phyloP scores from a whole-genome alignment of 2,329 filamentous ascomycete genomes.

The Fusarium algeriense region DNA sequence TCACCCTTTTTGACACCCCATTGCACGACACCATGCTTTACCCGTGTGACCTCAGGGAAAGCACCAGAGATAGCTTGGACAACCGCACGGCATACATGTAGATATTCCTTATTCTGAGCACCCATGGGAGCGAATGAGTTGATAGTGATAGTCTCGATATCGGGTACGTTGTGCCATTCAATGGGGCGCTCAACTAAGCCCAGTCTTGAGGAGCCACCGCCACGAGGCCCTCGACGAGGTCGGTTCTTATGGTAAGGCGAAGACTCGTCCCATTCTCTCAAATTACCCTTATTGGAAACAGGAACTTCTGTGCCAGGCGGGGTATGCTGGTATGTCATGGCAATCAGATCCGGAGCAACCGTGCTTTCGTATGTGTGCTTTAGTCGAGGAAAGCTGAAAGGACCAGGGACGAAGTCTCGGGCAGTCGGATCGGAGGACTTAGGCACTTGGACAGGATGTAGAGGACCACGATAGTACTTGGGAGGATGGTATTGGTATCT shows the following conservation, averaged over 20 bases:
- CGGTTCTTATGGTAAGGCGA: conserved; percentile 96
- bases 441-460: conserved; percentile 94
- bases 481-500: conserved; percentile 97
- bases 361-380: conserved; percentile 92
- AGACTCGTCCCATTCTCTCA: conserved; percentile 88
- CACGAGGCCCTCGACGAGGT: conserved; percentile 85
- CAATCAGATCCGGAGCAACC: conserved; percentile 87
- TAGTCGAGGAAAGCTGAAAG: conserved; percentile 88
- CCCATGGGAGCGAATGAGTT: conserved; percentile 80
- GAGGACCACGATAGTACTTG: conserved; percentile 92
- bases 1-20: conserved; percentile 81
- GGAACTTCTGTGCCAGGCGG: conserved; percentile 77
- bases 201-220: conserved; percentile 73
- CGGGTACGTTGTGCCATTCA: conserved; percentile 86
- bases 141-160: conserved; percentile 83
- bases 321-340: conserved; percentile 86
- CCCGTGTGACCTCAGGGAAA: conserved; percentile 76
- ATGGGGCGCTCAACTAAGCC: conserved; percentile 79
- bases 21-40: conserved; percentile 76
- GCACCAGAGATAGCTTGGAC: conserved; percentile 88
- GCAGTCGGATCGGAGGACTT: conserved; percentile 86
- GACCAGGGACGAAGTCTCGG: conserved; percentile 88
- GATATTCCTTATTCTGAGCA: conserved; percentile 75
- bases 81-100: conserved; percentile 87
- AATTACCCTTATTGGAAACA: conserved; percentile 68